phyloP scores from a whole-genome alignment of 1,139 yeast genomes.

The Taphrina pruni region DNA sequence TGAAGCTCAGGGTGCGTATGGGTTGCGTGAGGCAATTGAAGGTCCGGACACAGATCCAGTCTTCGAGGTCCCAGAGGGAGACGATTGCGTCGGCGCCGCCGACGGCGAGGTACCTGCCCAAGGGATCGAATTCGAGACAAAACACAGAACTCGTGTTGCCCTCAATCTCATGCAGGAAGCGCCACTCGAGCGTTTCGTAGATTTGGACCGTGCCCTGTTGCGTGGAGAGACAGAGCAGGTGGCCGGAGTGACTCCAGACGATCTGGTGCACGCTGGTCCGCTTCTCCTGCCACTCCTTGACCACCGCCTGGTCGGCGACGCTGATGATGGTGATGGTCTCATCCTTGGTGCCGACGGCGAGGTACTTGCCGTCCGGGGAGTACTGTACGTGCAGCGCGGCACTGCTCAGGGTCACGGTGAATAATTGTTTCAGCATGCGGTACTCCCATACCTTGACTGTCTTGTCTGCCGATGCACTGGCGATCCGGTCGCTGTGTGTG shows the following conservation, averaged over 20 bases:
- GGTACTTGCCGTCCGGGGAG: conserved; percentile 38
- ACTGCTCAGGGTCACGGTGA: conserved; percentile 19
- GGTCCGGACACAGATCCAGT: conserved; percentile 57
- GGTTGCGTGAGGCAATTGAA: conserved; percentile 53
- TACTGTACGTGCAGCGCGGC: conserved; percentile 37
- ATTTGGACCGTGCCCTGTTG: conserved; percentile 43
- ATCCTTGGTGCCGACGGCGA: conserved; percentile 41
- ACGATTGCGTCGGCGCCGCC: conserved; percentile 77
- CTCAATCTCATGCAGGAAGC: conserved; percentile 40
- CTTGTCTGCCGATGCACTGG: conserved; percentile 45
- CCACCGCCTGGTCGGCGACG: conserved; percentile 27
- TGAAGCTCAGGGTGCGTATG: conserved; percentile 50
- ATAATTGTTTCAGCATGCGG: conserved; percentile 38
- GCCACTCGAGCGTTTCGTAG: conserved; percentile 35
- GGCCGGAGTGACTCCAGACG: conserved; percentile 43
- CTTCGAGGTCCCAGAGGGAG: conserved; percentile 63
- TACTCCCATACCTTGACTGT: conserved; percentile 46
- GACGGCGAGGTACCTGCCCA: conserved; percentile 61
- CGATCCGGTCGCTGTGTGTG: conserved; percentile 45
- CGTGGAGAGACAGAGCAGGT: conserved; percentile 41
- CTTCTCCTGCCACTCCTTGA: conserved; percentile 37
- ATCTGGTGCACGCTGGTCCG: conserved; percentile 40
- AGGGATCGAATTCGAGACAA: conserved; percentile 61
- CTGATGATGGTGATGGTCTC: conserved; percentile 42
- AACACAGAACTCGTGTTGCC: conserved; percentile 42